Percentiles rank a stretch among this genome's conserved stretches.
These are phyloP conservation scores for Nicotiana noctiflora DNA, from an alignment of 257 asterid genomes.

Conservation along the genomic window DNA sequence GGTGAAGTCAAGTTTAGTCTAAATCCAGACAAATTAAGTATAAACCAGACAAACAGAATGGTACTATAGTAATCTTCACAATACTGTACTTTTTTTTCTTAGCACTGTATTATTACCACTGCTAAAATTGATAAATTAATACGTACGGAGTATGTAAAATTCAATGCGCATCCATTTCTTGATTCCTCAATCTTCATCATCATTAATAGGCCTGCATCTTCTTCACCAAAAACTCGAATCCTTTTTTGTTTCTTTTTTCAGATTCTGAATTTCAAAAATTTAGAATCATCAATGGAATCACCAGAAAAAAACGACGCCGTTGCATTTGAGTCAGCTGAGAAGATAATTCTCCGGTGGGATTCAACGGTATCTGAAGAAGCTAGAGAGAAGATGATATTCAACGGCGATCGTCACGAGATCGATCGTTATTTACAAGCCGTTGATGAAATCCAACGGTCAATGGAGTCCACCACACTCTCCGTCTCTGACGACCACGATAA, in stretches of 20 bases:
- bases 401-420: slow-evolving; percentile 14
- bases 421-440: slow-evolving; percentile 22
- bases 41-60: background rate
- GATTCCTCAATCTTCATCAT: background rate
- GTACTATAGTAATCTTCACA: background rate
- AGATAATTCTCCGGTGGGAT: slow-evolving; percentile 17
- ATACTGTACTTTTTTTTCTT: background rate
- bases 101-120: background rate
- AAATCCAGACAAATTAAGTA: background rate
- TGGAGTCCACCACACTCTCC: slow-evolving; percentile 1
- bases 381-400: slow-evolving; percentile 15
- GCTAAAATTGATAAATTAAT: background rate
- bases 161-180: background rate
- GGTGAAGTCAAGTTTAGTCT: background rate
- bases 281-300: slow-evolving; percentile 37
- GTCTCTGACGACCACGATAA: slow-evolving; percentile 5
- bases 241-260: slow-evolving; percentile 5
- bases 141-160: background rate
- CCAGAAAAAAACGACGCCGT: slow-evolving; percentile 31
- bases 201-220: background rate
- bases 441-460: slow-evolving; percentile 17
- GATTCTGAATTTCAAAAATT: background rate
- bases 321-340: slow-evolving; percentile 11
- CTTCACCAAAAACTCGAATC: background rate
- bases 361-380: slow-evolving; percentile 9